Percentiles rank a stretch among this genome's conserved stretches.
Conservation (phyloP, 192 early-diverging fungal species). For the Backusella sp. region DNA sequence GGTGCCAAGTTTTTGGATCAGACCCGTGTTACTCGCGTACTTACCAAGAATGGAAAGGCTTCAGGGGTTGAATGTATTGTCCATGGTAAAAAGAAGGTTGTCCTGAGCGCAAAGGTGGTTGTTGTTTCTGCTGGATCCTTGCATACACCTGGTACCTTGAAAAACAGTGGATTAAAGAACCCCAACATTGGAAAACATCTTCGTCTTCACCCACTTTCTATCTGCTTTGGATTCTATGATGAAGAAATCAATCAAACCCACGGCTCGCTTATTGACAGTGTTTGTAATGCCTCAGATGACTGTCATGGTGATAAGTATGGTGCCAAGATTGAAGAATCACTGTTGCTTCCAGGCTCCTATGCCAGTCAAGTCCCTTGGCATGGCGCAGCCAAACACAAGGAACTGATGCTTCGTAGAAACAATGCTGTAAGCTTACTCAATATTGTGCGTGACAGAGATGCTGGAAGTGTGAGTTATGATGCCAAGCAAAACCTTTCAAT, state of each 20-base stretch:
- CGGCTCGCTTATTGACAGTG: conserved; percentile 67
- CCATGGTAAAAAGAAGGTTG: conserved; percentile 25
- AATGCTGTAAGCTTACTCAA: conserved; percentile 51
- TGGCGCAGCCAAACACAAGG: conserved; percentile 50
- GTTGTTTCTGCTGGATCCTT: conserved; percentile 63
- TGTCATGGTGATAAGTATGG: conserved; percentile 65
- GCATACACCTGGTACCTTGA: conserved; percentile 61
- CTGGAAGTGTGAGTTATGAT: conserved; percentile 47
- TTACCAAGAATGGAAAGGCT: conserved; percentile 54
- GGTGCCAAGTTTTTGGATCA: conserved; percentile 64
- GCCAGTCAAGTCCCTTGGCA: conserved; percentile 47
- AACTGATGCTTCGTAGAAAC: conserved; percentile 44
- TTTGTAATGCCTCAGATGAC: conserved; percentile 57
- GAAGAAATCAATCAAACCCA: conserved; percentile 44
- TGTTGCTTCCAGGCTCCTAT: conserved; percentile 52
- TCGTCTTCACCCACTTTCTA: conserved; percentile 59
- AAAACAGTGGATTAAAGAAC: conserved; percentile 65
- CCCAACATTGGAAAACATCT: conserved; percentile 69
- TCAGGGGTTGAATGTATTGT: conserved; percentile 49
- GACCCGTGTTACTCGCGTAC: conserved; percentile 54
- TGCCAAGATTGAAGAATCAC: conserved; percentile 60
- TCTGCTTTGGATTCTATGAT: conserved; percentile 67
- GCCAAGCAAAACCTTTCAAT: conserved; percentile 40
- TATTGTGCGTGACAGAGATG: conserved; percentile 63
- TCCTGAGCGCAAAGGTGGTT: conserved; percentile 55